phyloP scores from a whole-genome alignment of 495 filamentous ascomycete genomes.

The Xylaria palmicola region DNA sequence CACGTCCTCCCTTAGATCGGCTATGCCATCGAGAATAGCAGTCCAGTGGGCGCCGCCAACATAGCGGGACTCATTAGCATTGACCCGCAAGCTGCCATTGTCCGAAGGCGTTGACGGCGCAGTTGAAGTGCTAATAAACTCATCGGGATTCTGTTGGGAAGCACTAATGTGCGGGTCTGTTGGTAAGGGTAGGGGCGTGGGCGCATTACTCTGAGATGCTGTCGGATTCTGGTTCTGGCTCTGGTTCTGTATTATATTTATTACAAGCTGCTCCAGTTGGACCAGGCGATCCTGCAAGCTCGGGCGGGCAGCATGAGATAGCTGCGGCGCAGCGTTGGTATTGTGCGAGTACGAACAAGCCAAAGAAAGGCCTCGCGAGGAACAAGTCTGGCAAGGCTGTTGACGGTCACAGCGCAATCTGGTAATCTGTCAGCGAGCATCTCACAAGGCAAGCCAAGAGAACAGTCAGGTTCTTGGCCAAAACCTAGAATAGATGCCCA shows the following conservation, averaged over 20 bases:
- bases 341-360: slow-evolving; percentile 11
- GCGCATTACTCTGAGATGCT: not conserved
- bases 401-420: slow-evolving; percentile 32
- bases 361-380: slow-evolving; percentile 11
- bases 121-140: not conserved
- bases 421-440: slow-evolving; percentile 3
- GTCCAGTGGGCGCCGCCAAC: slow-evolving; percentile 45
- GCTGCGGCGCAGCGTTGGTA: not conserved
- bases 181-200: not conserved
- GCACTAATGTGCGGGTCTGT: not conserved
- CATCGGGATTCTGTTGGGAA: not conserved
- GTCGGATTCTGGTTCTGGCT: slow-evolving; percentile 3
- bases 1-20: slow-evolving; percentile 30
- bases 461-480: no score
- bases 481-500: no score
- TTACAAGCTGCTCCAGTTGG: slow-evolving; percentile 2
- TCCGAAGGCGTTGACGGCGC: slow-evolving; percentile 24
- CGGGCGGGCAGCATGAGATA: not conserved
- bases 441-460: not conserved
- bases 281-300: slow-evolving; percentile 6
- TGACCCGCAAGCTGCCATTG: slow-evolving; percentile 33
- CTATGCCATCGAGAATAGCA: slow-evolving; percentile 38
- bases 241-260: slow-evolving; percentile 1
- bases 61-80: slow-evolving; percentile 32
- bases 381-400: slow-evolving; percentile 25